Base-by-base conservation (phyloP, 179 eudicot species). In the Camellia oleifera region DNA sequence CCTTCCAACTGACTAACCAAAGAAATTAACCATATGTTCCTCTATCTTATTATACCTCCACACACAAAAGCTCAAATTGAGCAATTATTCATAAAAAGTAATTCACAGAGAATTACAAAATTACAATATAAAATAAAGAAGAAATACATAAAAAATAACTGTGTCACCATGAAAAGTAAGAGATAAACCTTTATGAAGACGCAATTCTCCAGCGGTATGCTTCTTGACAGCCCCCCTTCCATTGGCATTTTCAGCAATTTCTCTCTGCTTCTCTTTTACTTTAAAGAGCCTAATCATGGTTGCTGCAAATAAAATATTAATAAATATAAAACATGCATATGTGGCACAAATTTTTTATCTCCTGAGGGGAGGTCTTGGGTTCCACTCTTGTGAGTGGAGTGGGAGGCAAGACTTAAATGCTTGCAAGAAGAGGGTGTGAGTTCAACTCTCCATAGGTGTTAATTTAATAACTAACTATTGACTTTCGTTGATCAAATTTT, bases 231-330 rank as follows among this genome's bases (percentile, higher is more conserved):
- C 72, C 4, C 63, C 68, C 57, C 11, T 83, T 15, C 80, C 83
- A 44, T 45, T 45, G 52, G 78, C 74, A 77, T 66, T 77, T 66
- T 76, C 86, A 76, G 80, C 78, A 50, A 17, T 42, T 74, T 82
- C 81, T 73, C 67, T 83, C 20, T 83, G 85, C 60, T 79, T 83
- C 72, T 78, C 85, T 73, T 83, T 83, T 20, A 83, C 82, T 79
- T 83, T 83, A 44, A 83, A 83, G 63, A 83, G 40, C 68, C 64
- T 80, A 61, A 81, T 76, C 83, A 81, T 86, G 75, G 32, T 63
- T 63, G 67, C 67, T 63, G 67, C 32, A 20, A 63, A 4, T 63
- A 20, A 20, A 18, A 17, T 17, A 6, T 9, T 57, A 3, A 57
- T 13, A 57, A 57, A 9, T 9, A 57, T 57, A 9, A 57, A 10